A percentile compares a stretch with the other conserved stretches of the same genome.
phyloP scores from a whole-genome alignment of 768 basidiomycete genomes.

The Leucocoprinus birnbaumii region DNA sequence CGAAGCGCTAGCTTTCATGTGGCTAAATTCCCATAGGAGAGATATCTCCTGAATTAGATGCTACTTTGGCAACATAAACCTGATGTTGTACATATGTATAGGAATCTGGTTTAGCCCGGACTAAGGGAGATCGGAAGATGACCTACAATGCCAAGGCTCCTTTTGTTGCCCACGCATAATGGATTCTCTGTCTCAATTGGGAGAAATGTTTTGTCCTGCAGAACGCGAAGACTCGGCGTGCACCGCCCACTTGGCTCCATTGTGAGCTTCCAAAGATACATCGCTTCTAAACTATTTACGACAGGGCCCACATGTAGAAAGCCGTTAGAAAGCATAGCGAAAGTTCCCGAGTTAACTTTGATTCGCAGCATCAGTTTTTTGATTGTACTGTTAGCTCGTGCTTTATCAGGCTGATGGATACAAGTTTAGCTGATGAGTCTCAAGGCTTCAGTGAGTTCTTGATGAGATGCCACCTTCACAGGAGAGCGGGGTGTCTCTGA shows the following conservation, averaged over 20 bases:
- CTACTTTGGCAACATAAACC: no score
- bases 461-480: neutral
- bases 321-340: neutral
- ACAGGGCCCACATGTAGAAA: conserved; percentile 1
- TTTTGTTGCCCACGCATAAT: conserved; percentile 7
- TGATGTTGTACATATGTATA: no score
- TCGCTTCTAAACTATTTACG: conserved; percentile 3
- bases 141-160: neutral
- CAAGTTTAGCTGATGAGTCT: neutral
- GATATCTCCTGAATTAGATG: no score
- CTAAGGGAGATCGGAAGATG: neutral
- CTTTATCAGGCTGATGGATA: neutral
- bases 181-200: neutral
- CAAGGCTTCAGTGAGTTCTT: neutral
- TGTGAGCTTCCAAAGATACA: neutral
- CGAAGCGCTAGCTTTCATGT: no score
- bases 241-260: no score
- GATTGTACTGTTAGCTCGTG: neutral
- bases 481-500: neutral
- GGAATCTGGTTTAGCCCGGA: no score
- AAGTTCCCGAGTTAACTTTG: conserved; percentile 6
- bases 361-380: neutral
- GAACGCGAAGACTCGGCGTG: no score
- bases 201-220: neutral
- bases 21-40: no score